Base-by-base conservation (phyloP, 495 filamentous ascomycete genomes). In the Parathielavia hyrcaniae region DNA sequence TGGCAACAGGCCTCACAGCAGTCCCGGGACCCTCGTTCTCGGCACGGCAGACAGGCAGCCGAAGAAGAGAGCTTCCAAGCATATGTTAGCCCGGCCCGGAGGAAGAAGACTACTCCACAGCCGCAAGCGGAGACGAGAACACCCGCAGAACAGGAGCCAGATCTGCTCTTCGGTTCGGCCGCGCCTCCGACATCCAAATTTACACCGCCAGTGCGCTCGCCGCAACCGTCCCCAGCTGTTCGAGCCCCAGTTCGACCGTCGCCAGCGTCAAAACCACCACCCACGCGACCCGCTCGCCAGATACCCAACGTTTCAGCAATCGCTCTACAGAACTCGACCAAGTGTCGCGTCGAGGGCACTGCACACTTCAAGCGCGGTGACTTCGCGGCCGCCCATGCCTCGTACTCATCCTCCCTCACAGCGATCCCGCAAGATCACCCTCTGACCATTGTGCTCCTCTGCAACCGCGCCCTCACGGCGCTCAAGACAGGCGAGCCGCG, bases 291-390 rank as follows among this genome's bases (percentile, higher is more conserved):
- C 14, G 71, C 77, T 40, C 82, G 89, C 8, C 77, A 79, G 41
- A 81, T 95, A 50, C 91, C 91, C 17, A 64, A 76, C 10, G 67
- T 91, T 8, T 86, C 90, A 0, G 68, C 81, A 12, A 77, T 81
- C 47, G 85, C 85, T 3, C 80, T 96, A 8, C 75, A 84, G 52
- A 80, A 82, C 16, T 95, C 90, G 16, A 84, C 84, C 44, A 76
- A 81, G n/a, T 78, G 90, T 52, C 87, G 95, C 17, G 78, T 84
- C 53, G 83, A 84, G 52, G 95, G 91, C 32, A 86, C 89, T 12
- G 85, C 84, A 54, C 85, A 91, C 61, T 98, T 96, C 77, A 97
- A 96, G 71, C 83, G 88, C 23, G 93, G 93, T 36, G 93, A 98
- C 70, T 98, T 89, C 69, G 86, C 87, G 14, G 78, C 84, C 4